These are phyloP conservation scores for Scorias spongiosa DNA, from an alignment of 2,329 filamentous ascomycete species.

Conservation along the genomic window DNA sequence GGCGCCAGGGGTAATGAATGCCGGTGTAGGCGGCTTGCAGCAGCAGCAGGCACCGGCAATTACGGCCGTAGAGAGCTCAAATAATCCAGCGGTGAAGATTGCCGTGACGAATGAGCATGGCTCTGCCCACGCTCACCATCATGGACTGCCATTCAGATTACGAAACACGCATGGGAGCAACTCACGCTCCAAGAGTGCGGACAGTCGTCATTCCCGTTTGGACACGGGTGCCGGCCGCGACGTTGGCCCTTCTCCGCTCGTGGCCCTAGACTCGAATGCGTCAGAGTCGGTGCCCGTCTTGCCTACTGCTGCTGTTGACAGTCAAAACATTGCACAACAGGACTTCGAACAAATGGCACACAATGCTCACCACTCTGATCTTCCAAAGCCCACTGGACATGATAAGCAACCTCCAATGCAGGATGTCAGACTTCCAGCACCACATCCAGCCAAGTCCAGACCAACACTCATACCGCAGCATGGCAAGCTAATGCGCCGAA, in stretches of 20 bases:
- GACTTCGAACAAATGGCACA: conserved; percentile 25
- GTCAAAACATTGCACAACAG: conserved; percentile 12
- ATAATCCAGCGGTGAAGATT: conserved; percentile 47
- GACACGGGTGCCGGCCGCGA: neutral
- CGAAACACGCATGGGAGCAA: conserved; percentile 7
- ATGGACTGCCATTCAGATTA: conserved; percentile 16
- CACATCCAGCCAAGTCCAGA: conserved; percentile 23
- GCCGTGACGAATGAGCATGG: conserved; percentile 56
- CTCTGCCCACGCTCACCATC: conserved; percentile 19
- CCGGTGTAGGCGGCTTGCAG: neutral
- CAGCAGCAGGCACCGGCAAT: neutral
- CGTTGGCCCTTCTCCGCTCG: neutral
- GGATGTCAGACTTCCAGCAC: conserved; percentile 28
- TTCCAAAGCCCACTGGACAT: conserved; percentile 25
- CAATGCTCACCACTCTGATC: conserved; percentile 21
- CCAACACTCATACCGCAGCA: conserved; percentile 33
- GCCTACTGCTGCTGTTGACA: neutral
- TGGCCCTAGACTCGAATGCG: neutral
- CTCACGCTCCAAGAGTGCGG: conserved; percentile 4
- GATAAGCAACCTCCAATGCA: conserved; percentile 26
- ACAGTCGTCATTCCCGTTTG: neutral
- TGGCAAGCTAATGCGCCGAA: conserved; percentile 23
- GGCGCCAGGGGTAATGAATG: neutral
- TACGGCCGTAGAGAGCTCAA: neutral
- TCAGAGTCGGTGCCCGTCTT: too few relatives aligned